Evolutionary conservation across 768 basidiomycete species (phyloP).

Genomic region (Suillus subluteus): DNA sequence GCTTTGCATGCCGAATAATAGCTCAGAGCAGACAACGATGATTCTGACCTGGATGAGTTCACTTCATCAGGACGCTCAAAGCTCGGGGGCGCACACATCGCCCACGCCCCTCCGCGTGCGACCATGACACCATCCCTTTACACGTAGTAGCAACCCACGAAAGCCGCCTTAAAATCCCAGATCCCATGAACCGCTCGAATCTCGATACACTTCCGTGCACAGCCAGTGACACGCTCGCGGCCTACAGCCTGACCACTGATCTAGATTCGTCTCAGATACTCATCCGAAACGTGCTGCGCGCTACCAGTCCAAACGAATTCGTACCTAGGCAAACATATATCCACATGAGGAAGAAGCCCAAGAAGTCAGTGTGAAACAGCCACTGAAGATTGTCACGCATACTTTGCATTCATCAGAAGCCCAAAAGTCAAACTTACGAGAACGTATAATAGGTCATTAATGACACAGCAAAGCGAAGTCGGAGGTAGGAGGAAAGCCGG

Average conservation of each 20-base stretch:
- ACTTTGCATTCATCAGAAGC: constrained; percentile 40
- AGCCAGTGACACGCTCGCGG: constrained; percentile 53
- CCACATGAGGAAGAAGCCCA: no score
- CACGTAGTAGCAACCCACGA: no score
- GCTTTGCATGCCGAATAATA: constrained; percentile 45
- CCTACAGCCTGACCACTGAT: constrained; percentile 50
- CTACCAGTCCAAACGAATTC: constrained; percentile 8
- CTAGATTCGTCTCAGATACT: constrained; percentile 44
- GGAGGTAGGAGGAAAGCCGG: no score
- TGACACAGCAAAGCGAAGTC: no score
- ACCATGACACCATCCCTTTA: no score
- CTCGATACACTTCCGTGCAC: constrained; percentile 40
- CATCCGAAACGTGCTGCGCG: constrained; percentile 42
- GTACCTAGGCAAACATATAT: no score
- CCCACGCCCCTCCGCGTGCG: no score
- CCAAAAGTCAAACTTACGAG: constrained; percentile 32
- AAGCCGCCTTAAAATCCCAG: no score
- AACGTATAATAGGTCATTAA: background rate
- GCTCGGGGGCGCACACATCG: no score
- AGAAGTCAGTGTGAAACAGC: background rate
- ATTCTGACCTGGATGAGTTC: constrained; percentile 54
- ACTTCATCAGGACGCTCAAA: constrained; percentile 31
- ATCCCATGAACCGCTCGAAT: constrained; percentile 25
- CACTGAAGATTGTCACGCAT: no score
- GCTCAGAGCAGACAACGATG: constrained; percentile 26